Percentiles rank a stretch among this genome's conserved stretches.
phyloP scores from a whole-genome alignment of 2,329 filamentous ascomycete genomes.

The Trichophaea hybrida region DNA sequence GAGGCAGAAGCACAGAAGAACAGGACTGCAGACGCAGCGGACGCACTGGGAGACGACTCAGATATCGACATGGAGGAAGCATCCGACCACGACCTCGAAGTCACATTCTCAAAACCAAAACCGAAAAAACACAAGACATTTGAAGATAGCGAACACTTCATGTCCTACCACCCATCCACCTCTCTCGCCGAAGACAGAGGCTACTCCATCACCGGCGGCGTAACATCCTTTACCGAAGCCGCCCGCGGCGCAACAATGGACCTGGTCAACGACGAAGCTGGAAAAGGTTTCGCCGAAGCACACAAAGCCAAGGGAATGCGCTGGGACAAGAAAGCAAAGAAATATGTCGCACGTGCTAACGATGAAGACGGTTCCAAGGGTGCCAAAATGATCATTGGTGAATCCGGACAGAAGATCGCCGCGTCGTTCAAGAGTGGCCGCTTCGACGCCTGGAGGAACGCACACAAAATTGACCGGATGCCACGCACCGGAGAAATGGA shows the following conservation, averaged over 20 bases:
- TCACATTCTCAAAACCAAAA: slow-evolving; percentile 51
- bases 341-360: slow-evolving; percentile 83
- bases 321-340: slow-evolving; percentile 94
- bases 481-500: slow-evolving; percentile 76
- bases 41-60: slow-evolving; percentile 30
- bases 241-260: slow-evolving; percentile 87
- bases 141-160: slow-evolving; percentile 82
- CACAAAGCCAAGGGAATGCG: slow-evolving; percentile 60
- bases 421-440: slow-evolving; percentile 84
- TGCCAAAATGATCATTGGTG: slow-evolving; percentile 61
- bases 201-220: slow-evolving; percentile 80
- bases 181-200: slow-evolving; percentile 79
- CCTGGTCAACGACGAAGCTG: slow-evolving; percentile 72
- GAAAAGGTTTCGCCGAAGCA: slow-evolving; percentile 61
- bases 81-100: slow-evolving; percentile 48
- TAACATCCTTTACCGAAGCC: slow-evolving; percentile 67
- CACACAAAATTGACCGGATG: slow-evolving; percentile 63
- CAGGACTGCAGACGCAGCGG: slow-evolving; percentile 23
- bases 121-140: slow-evolving; percentile 44
- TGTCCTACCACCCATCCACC: slow-evolving; percentile 79
- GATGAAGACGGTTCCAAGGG: slow-evolving; percentile 81
- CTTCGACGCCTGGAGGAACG: slow-evolving; percentile 83
- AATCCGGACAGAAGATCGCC: slow-evolving; percentile 90
- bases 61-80: slow-evolving; percentile 46
- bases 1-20: slow-evolving; percentile 33